phyloP scores from a whole-genome alignment of 169 alveolate species.

The Eimeria praecox region DNA sequence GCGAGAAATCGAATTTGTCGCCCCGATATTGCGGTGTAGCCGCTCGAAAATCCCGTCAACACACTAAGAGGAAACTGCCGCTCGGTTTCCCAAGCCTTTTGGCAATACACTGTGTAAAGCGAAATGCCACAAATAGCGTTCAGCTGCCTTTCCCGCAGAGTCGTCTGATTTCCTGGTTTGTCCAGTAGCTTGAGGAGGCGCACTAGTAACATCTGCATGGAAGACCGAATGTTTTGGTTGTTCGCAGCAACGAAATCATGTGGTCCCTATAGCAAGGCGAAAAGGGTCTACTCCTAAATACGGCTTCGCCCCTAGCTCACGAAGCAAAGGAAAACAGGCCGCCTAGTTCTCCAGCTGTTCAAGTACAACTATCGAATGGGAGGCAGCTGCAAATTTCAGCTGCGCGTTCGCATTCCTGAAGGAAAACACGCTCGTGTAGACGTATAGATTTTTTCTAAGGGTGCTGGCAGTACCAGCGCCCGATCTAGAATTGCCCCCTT shows the following conservation, averaged over 20 bases:
- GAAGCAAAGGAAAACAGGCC: not conserved
- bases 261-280: not conserved
- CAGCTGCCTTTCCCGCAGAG: not conserved
- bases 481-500: not conserved
- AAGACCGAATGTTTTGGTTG: not conserved
- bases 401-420: constrained; percentile 69
- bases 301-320: not conserved
- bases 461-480: not conserved
- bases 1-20: not conserved
- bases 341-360: not conserved
- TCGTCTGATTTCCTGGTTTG: not conserved
- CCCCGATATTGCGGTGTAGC: not conserved
- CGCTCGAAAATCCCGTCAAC: not conserved
- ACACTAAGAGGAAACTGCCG: not conserved
- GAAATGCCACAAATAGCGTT: not conserved
- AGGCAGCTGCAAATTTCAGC: constrained; percentile 68
- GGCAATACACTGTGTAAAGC: not conserved
- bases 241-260: not conserved
- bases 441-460: not conserved
- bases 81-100: not conserved
- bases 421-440: not conserved
- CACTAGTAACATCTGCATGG: not conserved
- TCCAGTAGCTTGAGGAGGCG: not conserved
- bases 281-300: not conserved
- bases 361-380: constrained; percentile 58